phyloP scores from a whole-genome alignment of 169 alveolate genomes.

The Babesia sp. region DNA sequence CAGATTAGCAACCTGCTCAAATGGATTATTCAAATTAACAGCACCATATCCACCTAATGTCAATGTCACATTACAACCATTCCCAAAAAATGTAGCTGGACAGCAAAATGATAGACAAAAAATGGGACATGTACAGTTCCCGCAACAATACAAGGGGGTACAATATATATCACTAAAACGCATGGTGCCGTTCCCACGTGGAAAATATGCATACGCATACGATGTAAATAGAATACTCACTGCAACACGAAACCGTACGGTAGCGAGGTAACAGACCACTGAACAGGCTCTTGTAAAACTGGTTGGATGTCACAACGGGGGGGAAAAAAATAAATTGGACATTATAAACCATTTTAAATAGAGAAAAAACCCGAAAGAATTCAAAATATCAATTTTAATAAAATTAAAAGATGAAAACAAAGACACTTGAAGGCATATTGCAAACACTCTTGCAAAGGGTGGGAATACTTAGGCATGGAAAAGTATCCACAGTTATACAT shows the following conservation, averaged over 20 bases:
- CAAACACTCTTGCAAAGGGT: neutral
- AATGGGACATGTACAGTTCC: conserved; percentile 55
- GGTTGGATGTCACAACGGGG: too few relatives aligned
- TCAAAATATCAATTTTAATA: too few relatives aligned
- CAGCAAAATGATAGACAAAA: conserved; percentile 62
- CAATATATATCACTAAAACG: conserved; percentile 72
- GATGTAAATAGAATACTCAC: conserved; percentile 37
- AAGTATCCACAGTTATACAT: neutral
- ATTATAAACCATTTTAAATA: too few relatives aligned
- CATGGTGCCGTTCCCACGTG: conserved; percentile 62
- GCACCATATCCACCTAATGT: conserved; percentile 79
- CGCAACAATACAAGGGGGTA: conserved; percentile 74
- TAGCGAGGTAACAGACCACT: neutral
- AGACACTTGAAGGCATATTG: neutral
- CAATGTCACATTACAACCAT: conserved; percentile 73
- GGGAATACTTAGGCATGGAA: neutral
- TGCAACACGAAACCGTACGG: neutral
- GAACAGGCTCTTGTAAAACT: too few relatives aligned
- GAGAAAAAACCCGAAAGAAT: too few relatives aligned
- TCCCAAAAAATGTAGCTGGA: conserved; percentile 69
- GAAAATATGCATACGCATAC: conserved; percentile 44
- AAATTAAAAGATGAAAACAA: neutral
- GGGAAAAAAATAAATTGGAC: too few relatives aligned
- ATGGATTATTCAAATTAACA: conserved; percentile 56
- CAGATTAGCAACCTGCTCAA: conserved; percentile 63